Evolutionary conservation across 164 flowering plant genomes (phyloP).

Genomic region (Hamamelis virginiana): DNA sequence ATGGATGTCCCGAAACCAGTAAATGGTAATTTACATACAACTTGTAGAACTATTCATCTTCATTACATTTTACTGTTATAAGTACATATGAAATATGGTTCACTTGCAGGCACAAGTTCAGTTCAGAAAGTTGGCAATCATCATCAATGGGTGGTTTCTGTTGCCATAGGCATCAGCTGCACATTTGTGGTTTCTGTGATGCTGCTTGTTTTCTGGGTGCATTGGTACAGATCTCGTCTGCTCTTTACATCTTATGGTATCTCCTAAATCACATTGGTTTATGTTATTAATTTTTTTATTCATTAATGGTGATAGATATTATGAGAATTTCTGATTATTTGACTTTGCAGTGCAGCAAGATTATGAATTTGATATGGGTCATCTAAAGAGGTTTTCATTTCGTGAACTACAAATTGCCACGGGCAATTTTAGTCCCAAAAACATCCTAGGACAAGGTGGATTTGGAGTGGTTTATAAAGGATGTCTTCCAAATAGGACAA

Average conservation of each 20-base stretch:
- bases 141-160: conserved; percentile 51
- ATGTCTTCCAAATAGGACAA: conserved; percentile 60
- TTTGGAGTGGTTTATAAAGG: conserved; percentile 94
- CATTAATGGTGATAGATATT: not conserved
- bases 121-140: conserved; percentile 32
- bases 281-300: not conserved
- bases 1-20: conserved; percentile 37
- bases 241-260: conserved; percentile 64
- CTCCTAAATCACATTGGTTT: conserved; percentile 5
- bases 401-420: conserved; percentile 88
- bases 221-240: conserved; percentile 60
- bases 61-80: conserved; percentile 4
- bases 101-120: conserved; percentile 46
- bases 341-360: conserved; percentile 77
- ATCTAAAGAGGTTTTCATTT: conserved; percentile 75
- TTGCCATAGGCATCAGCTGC: conserved; percentile 57
- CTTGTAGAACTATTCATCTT: conserved; percentile 4
- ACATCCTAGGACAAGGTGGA: conserved; percentile 93
- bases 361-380: conserved; percentile 73
- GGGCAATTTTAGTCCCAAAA: conserved; percentile 65
- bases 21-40: conserved; percentile 43
- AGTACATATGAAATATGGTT: conserved; percentile 10
- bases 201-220: conserved; percentile 62
- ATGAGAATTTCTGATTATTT: conserved; percentile 15
- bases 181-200: conserved; percentile 48